A percentile compares a stretch with the other conserved stretches of the same genome.
These are phyloP conservation scores for Trematosphaeria pertusa DNA, from an alignment of 2,329 filamentous ascomycete genomes.

Conservation along the genomic window DNA sequence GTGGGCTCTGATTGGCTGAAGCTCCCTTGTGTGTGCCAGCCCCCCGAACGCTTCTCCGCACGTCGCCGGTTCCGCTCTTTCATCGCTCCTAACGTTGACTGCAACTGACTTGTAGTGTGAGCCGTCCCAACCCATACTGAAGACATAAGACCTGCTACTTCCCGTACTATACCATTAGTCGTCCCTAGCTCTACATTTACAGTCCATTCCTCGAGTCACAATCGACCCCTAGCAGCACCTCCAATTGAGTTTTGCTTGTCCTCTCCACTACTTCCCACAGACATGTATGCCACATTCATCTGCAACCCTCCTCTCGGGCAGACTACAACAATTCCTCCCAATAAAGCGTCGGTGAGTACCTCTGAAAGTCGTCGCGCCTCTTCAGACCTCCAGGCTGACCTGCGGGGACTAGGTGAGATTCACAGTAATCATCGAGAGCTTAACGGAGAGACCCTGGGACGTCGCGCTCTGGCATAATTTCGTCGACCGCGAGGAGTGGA, in stretches of 20 bases:
- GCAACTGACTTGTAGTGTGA: constrained; percentile 19
- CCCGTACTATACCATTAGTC: too few species aligned
- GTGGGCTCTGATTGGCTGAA: constrained; percentile 27
- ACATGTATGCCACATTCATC: constrained; percentile 62
- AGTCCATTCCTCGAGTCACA: too few species aligned
- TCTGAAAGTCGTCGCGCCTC: too few species aligned
- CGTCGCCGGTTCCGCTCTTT: constrained; percentile 14
- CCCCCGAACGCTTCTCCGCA: constrained; percentile 33
- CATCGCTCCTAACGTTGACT: constrained; percentile 10
- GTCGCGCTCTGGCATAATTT: constrained; percentile 78
- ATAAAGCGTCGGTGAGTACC: constrained; percentile 33
- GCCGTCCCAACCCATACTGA: too few species aligned
- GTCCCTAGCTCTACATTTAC: too few species aligned
- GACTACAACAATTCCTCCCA: constrained; percentile 65
- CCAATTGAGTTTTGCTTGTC: too few species aligned
- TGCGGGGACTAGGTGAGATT: constrained; percentile 62
- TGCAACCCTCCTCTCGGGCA: constrained; percentile 78
- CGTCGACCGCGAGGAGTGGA: constrained; percentile 63
- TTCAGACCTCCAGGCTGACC: background rate
- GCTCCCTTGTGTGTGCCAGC: constrained; percentile 14
- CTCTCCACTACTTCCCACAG: too few species aligned
- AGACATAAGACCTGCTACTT: too few species aligned
- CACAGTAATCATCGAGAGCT: constrained; percentile 73
- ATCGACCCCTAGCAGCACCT: too few species aligned
- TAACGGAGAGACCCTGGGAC: constrained; percentile 69